phyloP scores from a whole-genome alignment of 768 basidiomycete species.

The Trametes cubensis region DNA sequence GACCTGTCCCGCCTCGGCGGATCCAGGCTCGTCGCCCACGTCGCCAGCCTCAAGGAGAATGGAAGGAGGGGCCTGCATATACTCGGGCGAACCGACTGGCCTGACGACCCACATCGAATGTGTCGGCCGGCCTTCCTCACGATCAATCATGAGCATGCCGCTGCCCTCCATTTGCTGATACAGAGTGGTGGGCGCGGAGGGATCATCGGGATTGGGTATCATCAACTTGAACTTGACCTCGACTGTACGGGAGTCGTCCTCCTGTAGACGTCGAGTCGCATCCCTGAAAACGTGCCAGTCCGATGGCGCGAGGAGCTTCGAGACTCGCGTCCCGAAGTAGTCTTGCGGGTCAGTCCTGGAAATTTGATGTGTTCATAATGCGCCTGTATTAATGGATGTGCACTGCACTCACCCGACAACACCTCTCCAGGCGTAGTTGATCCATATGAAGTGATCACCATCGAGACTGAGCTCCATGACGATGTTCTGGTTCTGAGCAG shows the following conservation, averaged over 20 bases:
- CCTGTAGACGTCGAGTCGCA: slow-evolving; percentile 81
- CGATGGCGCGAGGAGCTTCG: slow-evolving; percentile 73
- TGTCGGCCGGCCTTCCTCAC: slow-evolving; percentile 81
- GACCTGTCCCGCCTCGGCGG: slow-evolving; percentile 41
- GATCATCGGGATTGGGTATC: slow-evolving; percentile 64
- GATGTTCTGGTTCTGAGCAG: slow-evolving; percentile 93
- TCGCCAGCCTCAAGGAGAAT: slow-evolving; percentile 57
- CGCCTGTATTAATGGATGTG: neutral
- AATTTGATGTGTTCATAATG: slow-evolving; percentile 5
- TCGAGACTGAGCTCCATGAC: slow-evolving; percentile 94
- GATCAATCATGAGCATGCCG: slow-evolving; percentile 97
- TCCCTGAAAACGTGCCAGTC: slow-evolving; percentile 86
- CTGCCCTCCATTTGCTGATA: slow-evolving; percentile 95
- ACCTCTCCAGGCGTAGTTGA: slow-evolving; percentile 93
- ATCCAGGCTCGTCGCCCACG: slow-evolving; percentile 40
- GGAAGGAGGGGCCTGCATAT: slow-evolving; percentile 64
- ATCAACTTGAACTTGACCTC: slow-evolving; percentile 89
- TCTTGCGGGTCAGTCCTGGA: slow-evolving; percentile 81
- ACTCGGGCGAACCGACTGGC: slow-evolving; percentile 72
- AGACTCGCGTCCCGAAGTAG: slow-evolving; percentile 77
- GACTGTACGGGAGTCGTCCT: slow-evolving; percentile 92
- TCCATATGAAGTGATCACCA: slow-evolving; percentile 93
- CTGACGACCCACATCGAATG: slow-evolving; percentile 99
- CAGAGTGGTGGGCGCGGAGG: slow-evolving; percentile 46
- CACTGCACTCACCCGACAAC: slow-evolving; percentile 75